Base-by-base conservation (phyloP, 768 basidiomycete species). In the Terana coerulea region DNA sequence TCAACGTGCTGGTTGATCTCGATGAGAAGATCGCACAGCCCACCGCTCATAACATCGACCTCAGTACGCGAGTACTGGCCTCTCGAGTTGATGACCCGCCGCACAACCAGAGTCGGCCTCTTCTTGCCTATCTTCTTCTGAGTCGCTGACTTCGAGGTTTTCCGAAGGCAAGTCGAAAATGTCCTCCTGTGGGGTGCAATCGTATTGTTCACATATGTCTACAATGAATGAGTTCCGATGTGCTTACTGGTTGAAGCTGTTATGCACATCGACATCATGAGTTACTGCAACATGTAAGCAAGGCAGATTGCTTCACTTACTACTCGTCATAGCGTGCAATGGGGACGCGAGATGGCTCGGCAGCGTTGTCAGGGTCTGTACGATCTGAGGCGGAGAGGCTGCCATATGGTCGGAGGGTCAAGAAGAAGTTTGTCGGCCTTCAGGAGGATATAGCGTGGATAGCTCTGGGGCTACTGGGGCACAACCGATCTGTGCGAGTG, bases 291-390 rank as follows among this genome's bases (percentile, higher is more conserved):
- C n/a, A n/a, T n/a, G n/a, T n/a, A 43, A 4, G 5, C 41, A 3
- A 43, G 40, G 8, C 9, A 7, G 22, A 19, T 9, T 7, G 9
- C 8, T 14, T 30, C 11, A 35, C 50, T 43, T 35, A 51, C 50
- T 26, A 43, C 24, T 51, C 21, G 24, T 51, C 50, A 22, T 44
- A 51, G 12, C 50, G 50, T 8, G 41, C 50, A 19, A 51, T 45
- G 7, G 30, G 41, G 28, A 21, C 34, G 3, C 37, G 26, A n/a
- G 50, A 22, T 24, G 30, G 29, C 19, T 29, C 21, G 29, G 29
- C 17, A 1, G 28, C 45, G 7, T 33, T 31, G 3, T 46, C 11
- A 2, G 37, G 37, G 10, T 39, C 26, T 46, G n/a, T n/a, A n/a
- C n/a, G n/a, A n/a, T n/a, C n/a, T n/a, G n/a, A 14, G 25, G 7